Evolutionary conservation across 306 rosid genomes (phyloP).

Genomic region (Arachis hypogaea): DNA sequence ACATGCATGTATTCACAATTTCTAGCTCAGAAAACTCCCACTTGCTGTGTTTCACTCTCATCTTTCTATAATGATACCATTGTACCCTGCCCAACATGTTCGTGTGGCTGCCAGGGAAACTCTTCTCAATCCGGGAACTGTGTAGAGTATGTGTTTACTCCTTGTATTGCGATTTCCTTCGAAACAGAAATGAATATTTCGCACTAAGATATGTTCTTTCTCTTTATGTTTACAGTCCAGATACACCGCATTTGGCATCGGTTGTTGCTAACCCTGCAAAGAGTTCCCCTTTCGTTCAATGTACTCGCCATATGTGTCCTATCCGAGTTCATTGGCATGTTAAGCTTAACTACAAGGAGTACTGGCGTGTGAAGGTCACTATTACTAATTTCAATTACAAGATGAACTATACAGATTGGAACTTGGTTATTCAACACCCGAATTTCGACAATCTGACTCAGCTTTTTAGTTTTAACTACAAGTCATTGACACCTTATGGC

Average conservation of each 20-base stretch:
- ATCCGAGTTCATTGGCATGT: slow-evolving; percentile 92
- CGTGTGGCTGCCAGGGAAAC: slow-evolving; percentile 78
- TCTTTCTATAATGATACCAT: slow-evolving; percentile 81
- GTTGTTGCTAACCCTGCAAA: slow-evolving; percentile 53
- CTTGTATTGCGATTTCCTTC: slow-evolving; percentile 21
- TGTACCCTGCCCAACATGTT: slow-evolving; percentile 74
- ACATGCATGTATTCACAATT: slow-evolving; percentile 89
- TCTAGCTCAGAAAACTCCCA: slow-evolving; percentile 74
- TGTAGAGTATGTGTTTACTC: slow-evolving; percentile 59
- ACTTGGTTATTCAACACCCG: slow-evolving; percentile 88
- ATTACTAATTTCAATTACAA: slow-evolving; percentile 80
- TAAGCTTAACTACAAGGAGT: slow-evolving; percentile 76
- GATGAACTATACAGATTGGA: slow-evolving; percentile 85
- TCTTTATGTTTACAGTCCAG: slow-evolving; percentile 49
- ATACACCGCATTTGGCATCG: slow-evolving; percentile 62
- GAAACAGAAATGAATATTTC: background rate
- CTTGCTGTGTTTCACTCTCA: slow-evolving; percentile 89
- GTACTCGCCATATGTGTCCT: slow-evolving; percentile 92
- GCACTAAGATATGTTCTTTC: slow-evolving; percentile 20
- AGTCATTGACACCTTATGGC: slow-evolving; percentile 68
- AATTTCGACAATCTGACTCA: slow-evolving; percentile 84
- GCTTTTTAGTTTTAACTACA: slow-evolving; percentile 84
- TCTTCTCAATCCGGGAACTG: slow-evolving; percentile 60
- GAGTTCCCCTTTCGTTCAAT: slow-evolving; percentile 67
- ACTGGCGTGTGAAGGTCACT: slow-evolving; percentile 90